Conservation (phyloP, 106 monocot species). For the Posidonia australis region DNA sequence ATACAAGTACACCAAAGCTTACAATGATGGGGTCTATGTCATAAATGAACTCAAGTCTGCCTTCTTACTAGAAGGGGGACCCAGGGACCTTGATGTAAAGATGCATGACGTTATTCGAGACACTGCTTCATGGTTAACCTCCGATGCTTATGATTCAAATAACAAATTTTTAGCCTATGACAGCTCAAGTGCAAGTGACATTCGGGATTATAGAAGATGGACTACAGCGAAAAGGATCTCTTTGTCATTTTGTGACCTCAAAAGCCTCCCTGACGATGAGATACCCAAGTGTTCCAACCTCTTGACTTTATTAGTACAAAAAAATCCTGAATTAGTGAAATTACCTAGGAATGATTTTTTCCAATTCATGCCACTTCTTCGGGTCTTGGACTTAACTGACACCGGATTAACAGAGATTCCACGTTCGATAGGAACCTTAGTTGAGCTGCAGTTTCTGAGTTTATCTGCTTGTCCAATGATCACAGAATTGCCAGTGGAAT, state of each 20-base stretch:
- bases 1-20: background rate
- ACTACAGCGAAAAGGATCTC: background rate
- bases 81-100: background rate
- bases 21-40: background rate
- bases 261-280: background rate
- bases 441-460: conserved; percentile 2
- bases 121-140: background rate
- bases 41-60: background rate
- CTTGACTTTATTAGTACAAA: background rate
- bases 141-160: too few species aligned
- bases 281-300: background rate
- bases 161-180: background rate
- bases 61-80: background rate
- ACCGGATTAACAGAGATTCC: background rate
- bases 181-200: background rate
- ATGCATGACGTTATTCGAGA: conserved; percentile 9
- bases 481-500: background rate
- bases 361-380: conserved; percentile 2
- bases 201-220: conserved; percentile 1
- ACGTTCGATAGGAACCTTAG: background rate
- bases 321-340: background rate
- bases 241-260: background rate
- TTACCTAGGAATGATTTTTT: background rate
- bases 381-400: background rate
- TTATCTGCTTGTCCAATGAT: background rate